Evolutionary conservation across 2,329 filamentous ascomycete genomes (phyloP).

Genomic region (Coccinonectria pachysandricola): DNA sequence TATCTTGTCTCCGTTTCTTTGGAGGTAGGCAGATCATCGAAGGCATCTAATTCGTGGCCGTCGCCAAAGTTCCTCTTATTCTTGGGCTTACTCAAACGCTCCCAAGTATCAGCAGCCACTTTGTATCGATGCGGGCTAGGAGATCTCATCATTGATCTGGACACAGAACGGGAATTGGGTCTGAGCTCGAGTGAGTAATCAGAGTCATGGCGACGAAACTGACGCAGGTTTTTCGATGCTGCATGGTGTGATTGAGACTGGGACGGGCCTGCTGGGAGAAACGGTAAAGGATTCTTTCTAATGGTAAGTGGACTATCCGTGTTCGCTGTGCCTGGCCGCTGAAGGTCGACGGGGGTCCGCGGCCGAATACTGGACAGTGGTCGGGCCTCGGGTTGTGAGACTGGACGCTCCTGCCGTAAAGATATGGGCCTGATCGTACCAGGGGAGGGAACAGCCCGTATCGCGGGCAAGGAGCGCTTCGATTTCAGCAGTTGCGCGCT

Average conservation of each 20-base stretch:
- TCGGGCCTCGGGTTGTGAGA: conserved; percentile 47
- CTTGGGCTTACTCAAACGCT: conserved; percentile 62
- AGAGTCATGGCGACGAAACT: conserved; percentile 73
- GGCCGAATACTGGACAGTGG: conserved; percentile 46
- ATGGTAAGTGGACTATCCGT: conserved; percentile 40
- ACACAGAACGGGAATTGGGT: conserved; percentile 46
- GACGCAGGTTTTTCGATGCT: conserved; percentile 57
- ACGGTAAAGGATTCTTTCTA: conserved; percentile 58
- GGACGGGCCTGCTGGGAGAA: conserved; percentile 67
- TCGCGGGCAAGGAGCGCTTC: conserved; percentile 54
- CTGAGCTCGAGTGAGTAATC: conserved; percentile 54
- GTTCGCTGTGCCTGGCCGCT: conserved; percentile 29
- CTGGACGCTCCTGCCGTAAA: conserved; percentile 44
- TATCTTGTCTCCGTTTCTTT: conserved; percentile 70
- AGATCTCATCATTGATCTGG: conserved; percentile 47
- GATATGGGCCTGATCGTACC: conserved; percentile 37
- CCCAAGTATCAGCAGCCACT: conserved; percentile 42
- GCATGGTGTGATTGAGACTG: conserved; percentile 70
- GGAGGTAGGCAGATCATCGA: conserved; percentile 91
- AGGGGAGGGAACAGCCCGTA: conserved; percentile 41
- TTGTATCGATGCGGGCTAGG: conserved; percentile 45
- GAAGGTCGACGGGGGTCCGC: conserved; percentile 62
- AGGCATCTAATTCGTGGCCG: conserved; percentile 82
- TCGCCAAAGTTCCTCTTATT: conserved; percentile 62
- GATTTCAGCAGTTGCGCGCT: conserved; percentile 54